These are phyloP conservation scores for Rosa lucieae DNA, from an alignment of 306 rosid species.

Conservation along the genomic window DNA sequence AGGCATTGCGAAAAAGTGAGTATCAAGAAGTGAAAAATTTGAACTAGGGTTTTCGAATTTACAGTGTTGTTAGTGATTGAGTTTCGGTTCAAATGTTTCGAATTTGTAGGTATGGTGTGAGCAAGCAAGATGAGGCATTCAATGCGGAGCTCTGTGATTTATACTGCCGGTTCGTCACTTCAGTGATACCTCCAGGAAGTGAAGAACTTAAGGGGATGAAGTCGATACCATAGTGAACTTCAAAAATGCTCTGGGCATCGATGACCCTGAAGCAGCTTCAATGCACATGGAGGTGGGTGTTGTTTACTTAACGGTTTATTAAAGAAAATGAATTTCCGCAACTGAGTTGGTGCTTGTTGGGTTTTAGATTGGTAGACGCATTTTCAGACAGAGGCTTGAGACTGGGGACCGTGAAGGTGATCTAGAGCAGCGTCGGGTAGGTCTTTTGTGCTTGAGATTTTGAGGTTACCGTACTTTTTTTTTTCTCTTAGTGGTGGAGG, in stretches of 20 bases:
- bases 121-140: constrained; percentile 85
- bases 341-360: constrained; percentile 35
- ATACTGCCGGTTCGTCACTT: constrained; percentile 69
- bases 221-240: constrained; percentile 63
- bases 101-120: constrained; percentile 72
- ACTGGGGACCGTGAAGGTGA: constrained; percentile 87
- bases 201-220: constrained; percentile 90
- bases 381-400: constrained; percentile 92
- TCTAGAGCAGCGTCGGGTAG: constrained; percentile 91
- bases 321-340: constrained; percentile 8
- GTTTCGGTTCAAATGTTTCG: neutral
- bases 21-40: constrained; percentile 8
- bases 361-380: constrained; percentile 76
- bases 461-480: neutral
- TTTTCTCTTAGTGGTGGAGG: constrained; percentile 16
- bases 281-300: constrained; percentile 93
- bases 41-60: neutral
- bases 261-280: constrained; percentile 94
- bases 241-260: constrained; percentile 83
- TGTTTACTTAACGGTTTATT: constrained; percentile 10
- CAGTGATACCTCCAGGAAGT: constrained; percentile 78
- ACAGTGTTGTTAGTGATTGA: neutral
- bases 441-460: constrained; percentile 30
- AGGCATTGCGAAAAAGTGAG: constrained; percentile 73
- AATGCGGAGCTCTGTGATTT: constrained; percentile 81